phyloP scores from a whole-genome alignment of 2,329 filamentous ascomycete species.

The Xylariales sp. region DNA sequence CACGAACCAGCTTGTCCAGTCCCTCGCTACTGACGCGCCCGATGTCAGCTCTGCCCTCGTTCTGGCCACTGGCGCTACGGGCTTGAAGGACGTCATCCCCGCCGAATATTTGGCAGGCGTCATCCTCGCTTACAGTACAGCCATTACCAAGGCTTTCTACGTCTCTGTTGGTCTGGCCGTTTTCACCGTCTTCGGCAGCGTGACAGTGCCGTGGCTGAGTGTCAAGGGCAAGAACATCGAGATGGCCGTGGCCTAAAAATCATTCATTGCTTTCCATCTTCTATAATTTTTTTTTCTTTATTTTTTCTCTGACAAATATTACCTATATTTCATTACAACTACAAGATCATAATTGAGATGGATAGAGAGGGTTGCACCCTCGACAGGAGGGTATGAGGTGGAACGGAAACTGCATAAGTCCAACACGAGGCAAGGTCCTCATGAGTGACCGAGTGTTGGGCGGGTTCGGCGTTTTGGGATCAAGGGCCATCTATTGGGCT shows the following conservation, averaged over 20 bases:
- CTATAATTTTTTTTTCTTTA: neutral
- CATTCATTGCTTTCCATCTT: no score
- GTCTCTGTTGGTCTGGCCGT: slow-evolving; percentile 39
- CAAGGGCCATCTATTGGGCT: no score
- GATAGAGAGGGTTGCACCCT: no score
- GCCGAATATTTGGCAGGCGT: slow-evolving; percentile 27
- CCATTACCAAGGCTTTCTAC: slow-evolving; percentile 36
- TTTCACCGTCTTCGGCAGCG: slow-evolving; percentile 35
- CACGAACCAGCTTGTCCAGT: slow-evolving; percentile 37
- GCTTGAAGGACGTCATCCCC: slow-evolving; percentile 23
- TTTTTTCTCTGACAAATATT: no score
- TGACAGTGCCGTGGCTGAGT: slow-evolving; percentile 49
- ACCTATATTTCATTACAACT: no score
- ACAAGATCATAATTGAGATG: no score
- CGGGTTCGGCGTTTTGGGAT: no score
- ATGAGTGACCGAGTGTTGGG: no score
- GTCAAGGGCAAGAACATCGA: slow-evolving; percentile 50
- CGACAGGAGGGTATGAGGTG: no score
- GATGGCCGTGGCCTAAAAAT: slow-evolving; percentile 2
- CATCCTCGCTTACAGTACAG: slow-evolving; percentile 37
- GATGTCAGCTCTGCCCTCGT: slow-evolving; percentile 26
- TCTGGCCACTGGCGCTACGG: slow-evolving; percentile 31
- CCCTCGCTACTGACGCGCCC: slow-evolving; percentile 30
- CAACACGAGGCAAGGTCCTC: no score
- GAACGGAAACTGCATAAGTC: no score